Conservation (phyloP, 352 stramenopile genomes). For the Globisporangium ultimum region DNA sequence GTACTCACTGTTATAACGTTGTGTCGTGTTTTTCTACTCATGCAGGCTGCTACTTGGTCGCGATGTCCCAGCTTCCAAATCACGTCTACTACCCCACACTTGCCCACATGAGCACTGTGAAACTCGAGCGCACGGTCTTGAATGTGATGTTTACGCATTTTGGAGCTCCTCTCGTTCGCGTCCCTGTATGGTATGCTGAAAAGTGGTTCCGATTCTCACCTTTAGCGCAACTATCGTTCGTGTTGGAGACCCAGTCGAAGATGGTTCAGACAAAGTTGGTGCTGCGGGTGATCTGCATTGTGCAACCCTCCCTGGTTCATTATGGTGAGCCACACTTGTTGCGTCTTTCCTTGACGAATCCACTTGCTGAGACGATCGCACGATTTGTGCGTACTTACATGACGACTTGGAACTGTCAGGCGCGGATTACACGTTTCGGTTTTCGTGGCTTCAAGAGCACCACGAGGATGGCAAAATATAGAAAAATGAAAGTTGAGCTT, state of each 20-base stretch:
- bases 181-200: background rate
- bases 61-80: constrained; percentile 6
- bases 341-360: background rate
- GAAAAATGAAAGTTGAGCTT: no score
- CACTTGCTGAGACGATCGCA: no score
- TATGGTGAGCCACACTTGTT: constrained; percentile 4
- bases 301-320: constrained; percentile 11
- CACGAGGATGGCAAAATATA: background rate
- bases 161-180: background rate
- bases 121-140: constrained; percentile 1
- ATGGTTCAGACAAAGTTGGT: background rate
- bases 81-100: constrained; percentile 4
- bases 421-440: constrained; percentile 5
- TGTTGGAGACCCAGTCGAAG: constrained; percentile 6
- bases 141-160: constrained; percentile 1
- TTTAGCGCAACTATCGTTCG: constrained; percentile 5
- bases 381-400: background rate
- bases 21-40: background rate
- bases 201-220: constrained; percentile 8
- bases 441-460: background rate
- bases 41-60: background rate
- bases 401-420: background rate
- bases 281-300: constrained; percentile 1
- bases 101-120: background rate
- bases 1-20: background rate